Evolutionary conservation across 2,329 filamentous ascomycete species (phyloP).

Genomic region (Triangularia verruculosa): DNA sequence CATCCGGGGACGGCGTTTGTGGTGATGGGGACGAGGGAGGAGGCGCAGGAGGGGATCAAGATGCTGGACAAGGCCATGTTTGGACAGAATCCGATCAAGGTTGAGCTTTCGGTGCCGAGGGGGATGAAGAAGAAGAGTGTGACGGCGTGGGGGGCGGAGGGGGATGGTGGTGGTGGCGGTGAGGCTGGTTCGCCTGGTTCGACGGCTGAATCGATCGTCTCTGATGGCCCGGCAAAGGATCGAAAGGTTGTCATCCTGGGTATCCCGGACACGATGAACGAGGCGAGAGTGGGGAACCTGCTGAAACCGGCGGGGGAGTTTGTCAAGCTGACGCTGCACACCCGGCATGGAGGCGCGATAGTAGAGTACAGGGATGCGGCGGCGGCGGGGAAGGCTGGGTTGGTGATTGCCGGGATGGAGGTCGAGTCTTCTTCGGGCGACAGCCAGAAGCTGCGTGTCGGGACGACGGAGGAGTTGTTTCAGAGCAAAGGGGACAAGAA

Average conservation of each 20-base stretch:
- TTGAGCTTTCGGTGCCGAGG: conserved; percentile 56
- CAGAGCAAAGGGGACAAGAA: conserved; percentile 46
- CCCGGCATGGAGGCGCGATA: conserved; percentile 79
- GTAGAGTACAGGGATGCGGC: conserved; percentile 74
- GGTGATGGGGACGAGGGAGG: conserved; percentile 67
- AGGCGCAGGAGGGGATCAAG: conserved; percentile 63
- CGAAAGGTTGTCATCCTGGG: conserved; percentile 80
- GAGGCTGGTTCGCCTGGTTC: conserved; percentile 3
- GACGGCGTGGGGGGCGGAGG: conserved; percentile 37
- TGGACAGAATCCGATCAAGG: conserved; percentile 63
- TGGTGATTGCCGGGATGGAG: conserved; percentile 55
- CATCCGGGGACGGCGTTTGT: conserved; percentile 77
- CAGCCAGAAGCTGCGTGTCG: conserved; percentile 50
- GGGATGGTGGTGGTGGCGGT: conserved; percentile 18
- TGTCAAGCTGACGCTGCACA: conserved; percentile 73
- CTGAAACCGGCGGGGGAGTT: conserved; percentile 69
- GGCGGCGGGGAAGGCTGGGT: conserved; percentile 68
- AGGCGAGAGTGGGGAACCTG: conserved; percentile 72
- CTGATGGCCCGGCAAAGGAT: conserved; percentile 44
- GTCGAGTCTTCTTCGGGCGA: conserved; percentile 41
- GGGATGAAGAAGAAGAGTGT: conserved; percentile 58
- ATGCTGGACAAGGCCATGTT: conserved; percentile 70
- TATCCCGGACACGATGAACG: conserved; percentile 88
- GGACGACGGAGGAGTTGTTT: conserved; percentile 53
- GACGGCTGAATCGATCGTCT: not conserved